Conservation (phyloP, 495 filamentous ascomycete species). For the Glarea lozoyensis region DNA sequence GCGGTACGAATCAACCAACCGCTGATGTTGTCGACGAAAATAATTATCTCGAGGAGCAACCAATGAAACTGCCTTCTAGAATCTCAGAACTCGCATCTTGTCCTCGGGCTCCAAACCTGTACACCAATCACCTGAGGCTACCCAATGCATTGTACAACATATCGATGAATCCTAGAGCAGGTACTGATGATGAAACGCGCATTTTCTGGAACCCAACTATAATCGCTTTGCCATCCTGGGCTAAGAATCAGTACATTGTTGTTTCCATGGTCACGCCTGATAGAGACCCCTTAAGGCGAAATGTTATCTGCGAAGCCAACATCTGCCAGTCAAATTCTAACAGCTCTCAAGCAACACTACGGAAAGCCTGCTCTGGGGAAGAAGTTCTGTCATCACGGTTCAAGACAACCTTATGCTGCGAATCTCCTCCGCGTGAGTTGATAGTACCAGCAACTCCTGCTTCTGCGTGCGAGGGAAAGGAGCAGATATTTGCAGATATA, state of each 20-base stretch:
- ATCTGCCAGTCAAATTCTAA: constrained; percentile 22
- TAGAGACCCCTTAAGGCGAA: constrained; percentile 27
- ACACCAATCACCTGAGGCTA: constrained; percentile 26
- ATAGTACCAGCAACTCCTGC: constrained; percentile 32
- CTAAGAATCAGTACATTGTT: constrained; percentile 29
- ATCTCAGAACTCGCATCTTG: constrained; percentile 11
- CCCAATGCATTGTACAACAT: constrained; percentile 27
- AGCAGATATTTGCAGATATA: constrained; percentile 24
- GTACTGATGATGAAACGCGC: constrained; percentile 15
- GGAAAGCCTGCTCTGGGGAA: constrained; percentile 24
- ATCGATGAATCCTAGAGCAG: constrained; percentile 23
- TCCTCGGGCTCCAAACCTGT: constrained; percentile 21
- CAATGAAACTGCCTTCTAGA: neutral
- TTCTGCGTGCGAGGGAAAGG: constrained; percentile 28
- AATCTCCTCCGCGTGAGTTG: constrained; percentile 21
- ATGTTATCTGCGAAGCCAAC: constrained; percentile 31
- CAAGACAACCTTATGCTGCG: constrained; percentile 28
- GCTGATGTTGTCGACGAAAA: too few species aligned
- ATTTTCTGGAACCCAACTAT: constrained; percentile 34
- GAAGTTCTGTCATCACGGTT: constrained; percentile 24
- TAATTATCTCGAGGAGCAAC: too few species aligned
- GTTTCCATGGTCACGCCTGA: constrained; percentile 28
- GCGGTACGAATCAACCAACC: too few species aligned
- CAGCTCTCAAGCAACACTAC: constrained; percentile 12
- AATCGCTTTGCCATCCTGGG: constrained; percentile 30